These are phyloP conservation scores for Carex kokanica DNA, from an alignment of 176 grass and related monocot genomes.

Conservation along the genomic window DNA sequence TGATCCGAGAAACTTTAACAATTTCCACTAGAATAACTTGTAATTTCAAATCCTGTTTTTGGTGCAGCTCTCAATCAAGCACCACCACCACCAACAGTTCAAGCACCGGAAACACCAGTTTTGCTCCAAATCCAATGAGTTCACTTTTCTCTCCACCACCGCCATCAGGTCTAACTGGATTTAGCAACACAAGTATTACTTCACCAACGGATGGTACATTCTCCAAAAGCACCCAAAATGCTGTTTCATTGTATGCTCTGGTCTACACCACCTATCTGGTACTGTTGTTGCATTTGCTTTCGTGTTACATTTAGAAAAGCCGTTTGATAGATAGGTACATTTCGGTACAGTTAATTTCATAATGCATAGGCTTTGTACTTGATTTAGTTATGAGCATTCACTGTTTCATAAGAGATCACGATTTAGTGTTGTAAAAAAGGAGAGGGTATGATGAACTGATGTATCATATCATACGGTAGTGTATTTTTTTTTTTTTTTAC, in stretches of 20 bases:
- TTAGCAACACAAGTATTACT: neutral
- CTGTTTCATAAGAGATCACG: constrained; percentile 10
- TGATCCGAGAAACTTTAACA: neutral
- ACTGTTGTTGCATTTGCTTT: constrained; percentile 24
- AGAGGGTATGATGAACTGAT: neutral
- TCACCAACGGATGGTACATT: constrained; percentile 13
- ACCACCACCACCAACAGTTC: constrained; percentile 9
- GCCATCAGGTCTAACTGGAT: neutral
- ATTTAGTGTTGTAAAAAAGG: constrained; percentile 23
- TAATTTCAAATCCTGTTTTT: neutral
- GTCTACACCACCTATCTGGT: constrained; percentile 7
- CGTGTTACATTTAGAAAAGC: neutral
- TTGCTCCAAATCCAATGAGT: neutral
- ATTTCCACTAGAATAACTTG: neutral
- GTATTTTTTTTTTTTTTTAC: neutral
- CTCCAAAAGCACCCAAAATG: neutral
- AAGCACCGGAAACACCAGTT: neutral
- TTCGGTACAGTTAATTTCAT: neutral
- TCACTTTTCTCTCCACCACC: constrained; percentile 25
- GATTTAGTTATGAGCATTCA: neutral
- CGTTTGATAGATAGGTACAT: constrained; percentile 9
- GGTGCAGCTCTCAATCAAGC: neutral
- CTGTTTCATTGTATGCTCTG: constrained; percentile 13
- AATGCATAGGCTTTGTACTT: constrained; percentile 18
- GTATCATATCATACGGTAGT: constrained; percentile 20